Base-by-base conservation (phyloP, 169 alveolate genomes). In the Cyclospora cayetanensis region DNA sequence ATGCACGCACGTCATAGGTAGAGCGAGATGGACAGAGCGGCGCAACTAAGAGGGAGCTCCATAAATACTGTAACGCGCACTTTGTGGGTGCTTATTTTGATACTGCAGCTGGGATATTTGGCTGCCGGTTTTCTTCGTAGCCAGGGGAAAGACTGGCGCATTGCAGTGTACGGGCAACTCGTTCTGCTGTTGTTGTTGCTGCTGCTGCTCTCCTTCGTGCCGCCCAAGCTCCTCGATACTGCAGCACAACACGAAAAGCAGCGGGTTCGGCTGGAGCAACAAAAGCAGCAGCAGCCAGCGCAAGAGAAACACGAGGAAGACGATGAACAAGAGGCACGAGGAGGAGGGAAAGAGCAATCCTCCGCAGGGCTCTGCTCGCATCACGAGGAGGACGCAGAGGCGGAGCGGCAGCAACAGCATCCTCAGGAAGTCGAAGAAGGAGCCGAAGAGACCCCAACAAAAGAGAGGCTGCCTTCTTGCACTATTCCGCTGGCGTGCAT, bases 181-280 rank as follows among this genome's bases (percentile, higher is more conserved):
- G 83, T 25, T 3, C 46, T 72, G 52, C 77, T 91, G 72, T 37
- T 93, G 79, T 52, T 65, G n/a, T 68, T 46, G 27, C 3, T 31
- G 3, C 72, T 74, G 9, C 39, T 74, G 1, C 66, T 74, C 55
- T 42, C 85, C 1, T 15, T 74, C 66, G 31, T 60, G 34, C 11
- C n/a, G 72, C 72, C 35, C 27, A 4, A 12, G 31, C 31, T 20
- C 34, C 72, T 60, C 34, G 35, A 60, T 5, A 60, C 35, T 4
- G 22, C 34, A 4, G 22, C 43, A 2, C 79, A 4, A 5, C 31
- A 22, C 29, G 1, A 3, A 31, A 39, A 7, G 84, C 60, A 15
- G 84, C 34, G 4, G 35, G 39, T 2, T 53, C 3, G 18, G 34
- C 34, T 2, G 55, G 18, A 72, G 2, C 39, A 29, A 15, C 11